Evolutionary conservation across 2,329 filamentous ascomycete genomes (phyloP), one percentile per base, ranked within the genome.

Genomic region (Fusarium domesticum): DNA sequence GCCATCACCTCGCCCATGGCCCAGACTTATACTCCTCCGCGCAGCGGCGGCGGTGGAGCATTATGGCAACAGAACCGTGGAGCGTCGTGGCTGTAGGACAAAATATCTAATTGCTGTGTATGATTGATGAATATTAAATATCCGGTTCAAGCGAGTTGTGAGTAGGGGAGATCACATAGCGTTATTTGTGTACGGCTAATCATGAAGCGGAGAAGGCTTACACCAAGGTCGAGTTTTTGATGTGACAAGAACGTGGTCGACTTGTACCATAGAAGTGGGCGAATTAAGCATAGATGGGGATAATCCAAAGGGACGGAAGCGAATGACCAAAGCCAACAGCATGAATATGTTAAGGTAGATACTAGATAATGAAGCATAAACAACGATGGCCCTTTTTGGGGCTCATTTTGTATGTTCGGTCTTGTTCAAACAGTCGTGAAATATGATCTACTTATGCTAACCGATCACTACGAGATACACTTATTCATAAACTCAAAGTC

Each of bases 21-120:
- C 8, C 23, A 28, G 25, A 23, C 54, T 37, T 54, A 54, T 51
- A 50, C 55, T 16, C 50, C 54, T 14, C 57, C 56, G 18, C 57
- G 52, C 17, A 48, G 60, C 19, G 51, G 51, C 6, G 64, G 64
- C 2, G 62, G 68, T 18, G 62, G 72, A 33, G 74, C 74, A 5
- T 61, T 79, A 30, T 79, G 76, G 76, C 75, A 79, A 61, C 76
- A 79, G 62, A 77, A 77, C 39, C 65, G 75, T 44, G 67, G 69
- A 42, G 71, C 71, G 48, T 68, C 66, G 50, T 66, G 75, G 57
- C 39, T 78, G 72, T 58, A 46, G 74, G 50, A 71, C 70, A 64
- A 74, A 72, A 72, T 65, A 72, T 64, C 74, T 57, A 67, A 34
- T 18, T 39, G 42, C 10, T 52, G 37, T 43, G 43, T 35, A 41